Evolutionary conservation across 1,284 basidiomycete species (phyloP), one percentile per base, ranked within the genome.

Genomic region (Boletellus sp.): DNA sequence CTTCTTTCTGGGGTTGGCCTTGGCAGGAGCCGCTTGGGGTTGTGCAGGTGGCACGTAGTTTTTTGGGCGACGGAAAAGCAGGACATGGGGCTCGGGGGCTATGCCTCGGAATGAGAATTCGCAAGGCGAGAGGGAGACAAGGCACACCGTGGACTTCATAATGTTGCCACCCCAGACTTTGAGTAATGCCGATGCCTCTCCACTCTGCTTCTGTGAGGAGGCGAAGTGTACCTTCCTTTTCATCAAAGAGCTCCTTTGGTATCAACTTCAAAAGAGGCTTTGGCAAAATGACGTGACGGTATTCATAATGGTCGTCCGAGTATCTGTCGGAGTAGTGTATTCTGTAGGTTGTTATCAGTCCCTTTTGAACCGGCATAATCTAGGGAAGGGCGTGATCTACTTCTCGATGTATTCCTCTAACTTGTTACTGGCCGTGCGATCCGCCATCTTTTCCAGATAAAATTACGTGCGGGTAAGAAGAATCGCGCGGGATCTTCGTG

Each of bases 161-260:
- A 65, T 97, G 94, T 67, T 94, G 91, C 95, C 95, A 98, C 11
- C 95, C 95, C 45, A 96, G 75, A 70, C 91, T 94, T 71, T 97
- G 95, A 30, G 90, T 93, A 64, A 97, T 97, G 12, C 95, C 95
- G 54, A 98, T 94, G 1, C 91, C 90, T 66, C 95, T 80, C 95
- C 95, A 98, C 72, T 98, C 95, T 39, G 81, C 71, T 68, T 97
- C 95, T 5, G 80, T 74, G 49, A 97, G 74, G 49, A 97, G 82
- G 8, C 94, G 83, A 52, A 97, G 78, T 6, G 89, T 84, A 7
- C 91, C 90, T 58, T 87, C 87, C 60, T 94, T 89, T 36, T 80
- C 74, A 61, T 83, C 89, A 66, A 85, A 91, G 71, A 80, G 86
- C 53, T 81, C 74, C 70, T 92, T 92, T n/a, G 92, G 91, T 44